Evolutionary conservation across 805 yeast species (phyloP).

Genomic region (Millerozyma acaciae): DNA sequence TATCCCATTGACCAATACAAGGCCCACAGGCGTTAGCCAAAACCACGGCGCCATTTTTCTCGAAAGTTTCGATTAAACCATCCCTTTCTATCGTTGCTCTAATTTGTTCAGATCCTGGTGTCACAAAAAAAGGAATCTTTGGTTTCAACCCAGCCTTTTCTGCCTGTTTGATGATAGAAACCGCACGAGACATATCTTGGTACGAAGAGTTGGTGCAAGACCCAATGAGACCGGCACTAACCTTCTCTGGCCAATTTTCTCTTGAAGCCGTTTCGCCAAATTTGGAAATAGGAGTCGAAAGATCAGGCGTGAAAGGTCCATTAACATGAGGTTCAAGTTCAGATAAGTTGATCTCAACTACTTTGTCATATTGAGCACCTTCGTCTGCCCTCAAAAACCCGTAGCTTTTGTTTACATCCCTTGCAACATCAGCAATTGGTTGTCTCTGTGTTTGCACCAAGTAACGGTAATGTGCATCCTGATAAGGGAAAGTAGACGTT

Average conservation of each 20-base stretch:
- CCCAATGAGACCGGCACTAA: slow-evolving; percentile 94
- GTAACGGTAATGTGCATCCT: slow-evolving; percentile 83
- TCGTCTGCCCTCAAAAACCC: slow-evolving; percentile 79
- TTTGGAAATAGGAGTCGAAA: slow-evolving; percentile 90
- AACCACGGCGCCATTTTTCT: slow-evolving; percentile 89
- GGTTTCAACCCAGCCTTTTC: slow-evolving; percentile 87
- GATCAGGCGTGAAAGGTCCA: slow-evolving; percentile 98
- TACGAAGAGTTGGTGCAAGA: slow-evolving; percentile 98
- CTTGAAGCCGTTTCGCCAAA: slow-evolving; percentile 78
- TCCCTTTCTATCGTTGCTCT: slow-evolving; percentile 98
- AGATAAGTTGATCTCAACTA: slow-evolving; percentile 84
- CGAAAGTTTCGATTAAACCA: slow-evolving; percentile 84
- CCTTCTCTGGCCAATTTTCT: slow-evolving; percentile 90
- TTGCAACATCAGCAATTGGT: slow-evolving; percentile 79
- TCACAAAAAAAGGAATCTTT: slow-evolving; percentile 86
- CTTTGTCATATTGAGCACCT: slow-evolving; percentile 91
- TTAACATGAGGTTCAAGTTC: slow-evolving; percentile 92
- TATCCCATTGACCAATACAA: slow-evolving; percentile 99
- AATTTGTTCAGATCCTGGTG: slow-evolving; percentile 98
- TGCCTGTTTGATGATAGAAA: slow-evolving; percentile 88
- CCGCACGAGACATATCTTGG: slow-evolving; percentile 97
- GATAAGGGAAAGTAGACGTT: slow-evolving; percentile 96
- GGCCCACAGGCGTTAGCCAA: slow-evolving; percentile 99
- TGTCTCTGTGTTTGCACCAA: slow-evolving; percentile 83
- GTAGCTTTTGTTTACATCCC: slow-evolving; percentile 54